Base-by-base conservation (phyloP, 208 protist genomes). In the Acanthamoeba pearcei region DNA sequence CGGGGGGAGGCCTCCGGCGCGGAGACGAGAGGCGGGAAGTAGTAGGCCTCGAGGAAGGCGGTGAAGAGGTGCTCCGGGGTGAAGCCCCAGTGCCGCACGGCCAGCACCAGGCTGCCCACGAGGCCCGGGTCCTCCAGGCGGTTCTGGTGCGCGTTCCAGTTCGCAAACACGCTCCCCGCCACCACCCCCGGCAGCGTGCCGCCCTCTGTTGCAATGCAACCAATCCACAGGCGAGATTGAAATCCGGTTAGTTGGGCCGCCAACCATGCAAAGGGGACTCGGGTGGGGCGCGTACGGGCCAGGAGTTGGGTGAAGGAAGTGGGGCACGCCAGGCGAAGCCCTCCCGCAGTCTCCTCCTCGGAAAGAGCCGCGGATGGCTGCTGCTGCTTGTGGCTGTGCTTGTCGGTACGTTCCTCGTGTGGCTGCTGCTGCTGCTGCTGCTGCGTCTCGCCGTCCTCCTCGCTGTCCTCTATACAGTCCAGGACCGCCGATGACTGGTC, bases 41-140 rank as follows among this genome's bases (percentile, higher is more conserved):
- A 24, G 66, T 72, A 72, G 66, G 66, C n/a, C 66, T 72, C 66
- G 66, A 72, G 66, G 66, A 72, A 72, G 22, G 66, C 66, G 10
- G 66, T 72, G 29, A 72, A 72, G 10, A 72, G 66, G 10, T 72
- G 66, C 66, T 72, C 66, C 13, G 66, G 22, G 1, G n/a, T 72
- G 66, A 72, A 72, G 29, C 66, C 66, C 66, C 66, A 72, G 66
- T 72, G 66, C 29, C 66, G n/a, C 66, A 35, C 66, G 29, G 66
- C 22, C 66, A 72, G 29, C 2, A 72, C 66, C 66, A 72, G 10
- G n/a, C 66, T 72, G 66, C n/a, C 29, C 22, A 72, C 66, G n/a
- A 35, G 55, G 15, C 55, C 55, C 19, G 55, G 55, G 55, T 60
- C 55, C 10, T 22, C 15, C 15, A 60, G 6, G 55, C 55, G 55